Base-by-base conservation (phyloP, 495 filamentous ascomycete genomes). In the Penicillium malachiteum region DNA sequence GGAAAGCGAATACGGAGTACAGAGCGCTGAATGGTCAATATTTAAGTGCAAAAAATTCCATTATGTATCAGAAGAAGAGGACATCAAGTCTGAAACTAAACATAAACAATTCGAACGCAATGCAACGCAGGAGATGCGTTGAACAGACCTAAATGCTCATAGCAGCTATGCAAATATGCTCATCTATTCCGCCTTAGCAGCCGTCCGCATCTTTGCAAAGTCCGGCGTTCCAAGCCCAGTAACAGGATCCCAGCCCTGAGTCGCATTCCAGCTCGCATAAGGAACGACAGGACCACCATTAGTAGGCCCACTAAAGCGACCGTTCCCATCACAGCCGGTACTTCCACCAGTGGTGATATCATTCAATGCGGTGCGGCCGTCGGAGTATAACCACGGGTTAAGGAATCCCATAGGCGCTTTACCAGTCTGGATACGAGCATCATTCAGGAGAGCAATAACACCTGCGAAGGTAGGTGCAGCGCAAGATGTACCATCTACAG, bases 361-460 rank as follows among this genome's bases (percentile, higher is more conserved):
- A 12, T 79, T 89, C 48, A 91, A 71, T 0, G 74, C 85, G 9
- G 68, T 53, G 40, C 70, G 67, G 10, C 74, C 83, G 7, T 58
- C 68, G 9, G 71, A 71, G 70, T 91, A 92, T 30, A 92, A 60
- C 84, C 84, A 89, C 0, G 87, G 88, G 65, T 92, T 92, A 33
- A 91, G 61, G 74, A 90, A 91, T 0, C 89, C 89, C 49, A 92
- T 64, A 0, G 80, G 69, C 0, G 81, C 71, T 61, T 82, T 68
- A 17, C 80, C 80, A 14, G 73, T 74, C 1, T 77, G 68, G 38
- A 85, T 69, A 1, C 85, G 76, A 0, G 84, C 87, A 56, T 87
- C 86, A 56, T 91, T 91, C 38, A 92, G 73, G 14, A 91, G 70
- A 0, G 78, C 78, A 8, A 92, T 66, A 16, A 92, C 66, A 13